Base-by-base conservation (phyloP, 306 rosid species). In the Lathyrus aphaca region DNA sequence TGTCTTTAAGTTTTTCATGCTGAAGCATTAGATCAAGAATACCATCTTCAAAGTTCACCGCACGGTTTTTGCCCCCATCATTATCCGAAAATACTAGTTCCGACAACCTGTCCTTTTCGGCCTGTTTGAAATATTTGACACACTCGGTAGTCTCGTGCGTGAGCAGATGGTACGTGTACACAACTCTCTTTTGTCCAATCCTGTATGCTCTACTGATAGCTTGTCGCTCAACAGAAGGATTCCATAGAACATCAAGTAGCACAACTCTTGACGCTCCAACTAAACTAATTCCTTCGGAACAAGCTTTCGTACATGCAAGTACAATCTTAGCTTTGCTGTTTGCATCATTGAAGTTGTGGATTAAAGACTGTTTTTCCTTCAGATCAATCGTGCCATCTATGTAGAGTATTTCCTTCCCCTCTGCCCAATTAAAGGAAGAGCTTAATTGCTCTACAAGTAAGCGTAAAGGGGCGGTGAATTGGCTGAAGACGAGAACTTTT, bases 201-300 rank as follows among this genome's bases (percentile, higher is more conserved):
- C 82, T 64, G 58, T 77, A 82, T 3, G 82, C 82, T 32, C 85
- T 45, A 25, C 77, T 57, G 23, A 77, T 74, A 23, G 85, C 85
- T 53, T 77, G 82, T 13, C 77, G 69, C 59, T 74, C 85, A 14
- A 77, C 80, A 1, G 80, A 69, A 0, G 77, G 82, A 14, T 82
- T 82, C 82, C 85, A 82, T 16, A 73, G 77, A 16, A 82, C 82
- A 69, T 82, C 82, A 4, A 82, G 74, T 14, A 82, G 64, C 8
- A 82, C 80, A 12, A 77, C 85, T 50, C 85, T 82, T 5, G 85
- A 82, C 51, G 85, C 85, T 19, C 80, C 85, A 17, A 50, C 29
- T 4, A 82, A 69, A 51, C 54, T 82, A 6, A 82, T 82, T 0
- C 82, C 82, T 48, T 77, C 80, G 13, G 71, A 73, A 42, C 82